Conservation (phyloP, 495 filamentous ascomycete genomes). For the Trichoderma erinaceum region DNA sequence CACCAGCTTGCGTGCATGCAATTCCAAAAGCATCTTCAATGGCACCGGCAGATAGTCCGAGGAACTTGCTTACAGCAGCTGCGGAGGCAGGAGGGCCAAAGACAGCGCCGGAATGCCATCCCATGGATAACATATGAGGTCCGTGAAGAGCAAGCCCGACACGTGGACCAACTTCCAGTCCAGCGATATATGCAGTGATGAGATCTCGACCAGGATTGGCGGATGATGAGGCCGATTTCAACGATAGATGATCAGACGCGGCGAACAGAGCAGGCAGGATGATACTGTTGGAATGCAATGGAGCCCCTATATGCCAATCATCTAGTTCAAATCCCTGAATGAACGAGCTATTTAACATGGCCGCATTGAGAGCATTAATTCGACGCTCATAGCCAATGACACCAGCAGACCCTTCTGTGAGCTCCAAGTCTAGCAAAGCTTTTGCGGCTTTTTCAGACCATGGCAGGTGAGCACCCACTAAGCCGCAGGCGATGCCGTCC, state of each 20-base stretch:
- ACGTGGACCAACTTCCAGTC: slow-evolving; percentile 37
- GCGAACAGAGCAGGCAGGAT: slow-evolving; percentile 39
- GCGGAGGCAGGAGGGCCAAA: slow-evolving; percentile 39
- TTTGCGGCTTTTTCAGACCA: slow-evolving; percentile 36
- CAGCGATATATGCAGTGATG: slow-evolving; percentile 34
- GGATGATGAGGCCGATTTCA: slow-evolving; percentile 15
- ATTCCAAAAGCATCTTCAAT: slow-evolving; percentile 38
- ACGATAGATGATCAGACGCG: slow-evolving; percentile 24
- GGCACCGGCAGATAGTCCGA: slow-evolving; percentile 25
- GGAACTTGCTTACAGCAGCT: slow-evolving; percentile 35
- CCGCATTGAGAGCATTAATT: slow-evolving; percentile 29
- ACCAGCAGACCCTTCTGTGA: slow-evolving; percentile 24
- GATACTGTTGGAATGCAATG: slow-evolving; percentile 31
- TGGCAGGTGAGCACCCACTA: slow-evolving; percentile 36
- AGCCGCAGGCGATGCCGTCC: slow-evolving; percentile 38
- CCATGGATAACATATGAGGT: slow-evolving; percentile 31
- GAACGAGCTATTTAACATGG: slow-evolving; percentile 37
- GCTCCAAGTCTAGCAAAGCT: slow-evolving; percentile 32
- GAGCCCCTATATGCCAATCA: slow-evolving; percentile 37
- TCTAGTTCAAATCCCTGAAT: slow-evolving; percentile 41
- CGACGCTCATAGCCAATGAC: slow-evolving; percentile 30
- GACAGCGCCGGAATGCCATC: slow-evolving; percentile 43
- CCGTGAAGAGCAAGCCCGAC: slow-evolving; percentile 38
- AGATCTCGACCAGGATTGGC: slow-evolving; percentile 19
- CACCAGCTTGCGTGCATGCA: slow-evolving; percentile 38